Conservation (phyloP, 2,329 filamentous ascomycete species). For the Calonectria ilicicola region DNA sequence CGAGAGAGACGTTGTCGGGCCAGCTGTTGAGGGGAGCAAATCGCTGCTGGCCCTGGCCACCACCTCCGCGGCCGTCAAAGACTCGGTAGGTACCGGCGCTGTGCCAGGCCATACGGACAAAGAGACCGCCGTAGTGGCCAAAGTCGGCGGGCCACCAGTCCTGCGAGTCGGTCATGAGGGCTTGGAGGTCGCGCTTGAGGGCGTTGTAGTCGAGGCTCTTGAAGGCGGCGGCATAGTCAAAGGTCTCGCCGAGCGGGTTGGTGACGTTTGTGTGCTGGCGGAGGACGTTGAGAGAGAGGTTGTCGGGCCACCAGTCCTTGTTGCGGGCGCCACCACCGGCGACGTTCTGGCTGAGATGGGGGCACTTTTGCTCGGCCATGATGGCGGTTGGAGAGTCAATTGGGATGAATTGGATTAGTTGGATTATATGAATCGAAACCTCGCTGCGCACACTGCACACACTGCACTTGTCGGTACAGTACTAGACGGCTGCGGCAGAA, state of each 20-base stretch:
- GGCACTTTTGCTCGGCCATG: too few relatives aligned
- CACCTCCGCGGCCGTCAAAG: slow-evolving; percentile 80
- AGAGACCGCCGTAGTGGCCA: slow-evolving; percentile 84
- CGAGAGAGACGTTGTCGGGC: slow-evolving; percentile 82
- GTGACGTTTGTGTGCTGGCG: slow-evolving; percentile 75
- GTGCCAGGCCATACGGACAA: slow-evolving; percentile 87
- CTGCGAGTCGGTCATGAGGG: slow-evolving; percentile 82
- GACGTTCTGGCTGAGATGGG: slow-evolving; percentile 45
- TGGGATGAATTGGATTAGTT: too few relatives aligned
- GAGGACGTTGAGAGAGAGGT: slow-evolving; percentile 76
- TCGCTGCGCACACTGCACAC: too few relatives aligned
- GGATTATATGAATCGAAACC: too few relatives aligned
- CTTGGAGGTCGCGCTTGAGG: slow-evolving; percentile 78
- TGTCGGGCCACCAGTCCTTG: slow-evolving; percentile 80
- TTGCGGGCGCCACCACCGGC: slow-evolving; percentile 76
- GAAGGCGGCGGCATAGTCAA: slow-evolving; percentile 80
- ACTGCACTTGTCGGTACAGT: too few relatives aligned
- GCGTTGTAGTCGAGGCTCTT: slow-evolving; percentile 69
- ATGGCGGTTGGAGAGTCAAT: too few relatives aligned
- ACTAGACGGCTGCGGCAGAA: too few relatives aligned
- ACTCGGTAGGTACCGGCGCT: slow-evolving; percentile 82
- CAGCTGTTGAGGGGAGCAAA: slow-evolving; percentile 87
- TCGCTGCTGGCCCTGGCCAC: slow-evolving; percentile 80
- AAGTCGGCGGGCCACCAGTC: slow-evolving; percentile 88
- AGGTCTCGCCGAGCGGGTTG: slow-evolving; percentile 74